A percentile compares a stretch with the other conserved stretches of the same genome.
These are phyloP conservation scores for Lotus japonicus DNA, from an alignment of 306 rosid genomes.

Conservation along the genomic window DNA sequence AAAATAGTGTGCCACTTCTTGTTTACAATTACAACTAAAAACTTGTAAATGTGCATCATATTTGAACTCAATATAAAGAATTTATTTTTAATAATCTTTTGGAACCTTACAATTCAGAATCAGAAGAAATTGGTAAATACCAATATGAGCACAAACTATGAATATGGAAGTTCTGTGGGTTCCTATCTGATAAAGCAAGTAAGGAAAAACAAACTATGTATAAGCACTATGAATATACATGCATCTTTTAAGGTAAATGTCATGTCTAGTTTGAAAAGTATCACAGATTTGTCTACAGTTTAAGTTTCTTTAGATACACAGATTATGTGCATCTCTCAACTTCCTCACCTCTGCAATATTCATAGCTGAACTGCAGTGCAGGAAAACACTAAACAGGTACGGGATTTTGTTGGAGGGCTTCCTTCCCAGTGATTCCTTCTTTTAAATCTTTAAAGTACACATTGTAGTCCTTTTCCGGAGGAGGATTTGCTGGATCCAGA, in stretches of 20 bases:
- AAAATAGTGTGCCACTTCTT: no score
- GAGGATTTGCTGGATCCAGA: slow-evolving; percentile 80
- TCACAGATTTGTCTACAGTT: neutral
- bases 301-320: neutral
- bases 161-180: no score
- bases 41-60: no score
- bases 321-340: slow-evolving; percentile 7
- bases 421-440: slow-evolving; percentile 85
- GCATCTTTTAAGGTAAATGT: neutral
- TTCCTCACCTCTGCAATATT: neutral
- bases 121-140: no score
- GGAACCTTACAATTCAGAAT: no score
- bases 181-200: no score
- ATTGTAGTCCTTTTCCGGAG: slow-evolving; percentile 72
- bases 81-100: no score
- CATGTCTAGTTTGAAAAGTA: slow-evolving; percentile 8
- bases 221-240: slow-evolving; percentile 9
- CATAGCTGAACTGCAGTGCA: slow-evolving; percentile 15
- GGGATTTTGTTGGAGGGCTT: slow-evolving; percentile 53
- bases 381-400: slow-evolving; percentile 37
- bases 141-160: no score
- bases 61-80: no score
- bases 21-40: no score
- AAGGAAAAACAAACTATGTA: no score
- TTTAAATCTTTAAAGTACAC: slow-evolving; percentile 60